Evolutionary conservation across 1,284 basidiomycete genomes (phyloP), one percentile per base, ranked within the genome.

Genomic region (Pascua guehoae): DNA sequence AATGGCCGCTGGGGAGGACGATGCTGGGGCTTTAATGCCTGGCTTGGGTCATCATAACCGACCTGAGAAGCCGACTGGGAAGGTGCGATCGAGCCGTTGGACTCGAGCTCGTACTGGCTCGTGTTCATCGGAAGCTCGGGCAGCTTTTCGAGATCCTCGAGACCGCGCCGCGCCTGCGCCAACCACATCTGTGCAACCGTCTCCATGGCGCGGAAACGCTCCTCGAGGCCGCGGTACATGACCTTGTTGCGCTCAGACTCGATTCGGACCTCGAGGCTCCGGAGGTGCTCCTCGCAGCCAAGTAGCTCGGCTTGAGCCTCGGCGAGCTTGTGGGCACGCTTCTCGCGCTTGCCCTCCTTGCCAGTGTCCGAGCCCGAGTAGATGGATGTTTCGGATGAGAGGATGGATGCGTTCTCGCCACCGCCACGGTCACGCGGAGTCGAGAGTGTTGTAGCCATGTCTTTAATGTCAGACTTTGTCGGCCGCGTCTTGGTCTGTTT

Each of bases 21-120:
- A 32, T 32, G 24, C 24, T 32, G 24, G 4, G 24, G 24, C 24
- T 32, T 32, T 32, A 32, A 32, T 7, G 24, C 24, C 24, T 32
- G 24, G 24, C 48, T 51, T 12, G 49, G 47, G 47, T 74, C 73
- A 36, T 72, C 70, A 51, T 70, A 71, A 15, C 71, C 73, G 15
- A 72, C 66, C 58, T 77, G 72, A 5, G 76, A 78, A 3, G 76
- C 76, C 14, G 76, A 78, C 63, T 78, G 74, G 0, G 74, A 78
- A 1, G 76, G 76, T 1, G 75, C 74, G n/a, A 78, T 60, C 1
- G 76, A 78, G n/a, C 70, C 72, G 63, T 78, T 78, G 18, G 76
- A 78, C 58, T 78, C 74, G 49, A 76, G 62, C 63, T 78, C 76
- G 57, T 62, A 78, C 59, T 75, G 72, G 56, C 60, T 75, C 5